phyloP scores from a whole-genome alignment of 2,329 filamentous ascomycete species.

The Penicillium rolfsii region DNA sequence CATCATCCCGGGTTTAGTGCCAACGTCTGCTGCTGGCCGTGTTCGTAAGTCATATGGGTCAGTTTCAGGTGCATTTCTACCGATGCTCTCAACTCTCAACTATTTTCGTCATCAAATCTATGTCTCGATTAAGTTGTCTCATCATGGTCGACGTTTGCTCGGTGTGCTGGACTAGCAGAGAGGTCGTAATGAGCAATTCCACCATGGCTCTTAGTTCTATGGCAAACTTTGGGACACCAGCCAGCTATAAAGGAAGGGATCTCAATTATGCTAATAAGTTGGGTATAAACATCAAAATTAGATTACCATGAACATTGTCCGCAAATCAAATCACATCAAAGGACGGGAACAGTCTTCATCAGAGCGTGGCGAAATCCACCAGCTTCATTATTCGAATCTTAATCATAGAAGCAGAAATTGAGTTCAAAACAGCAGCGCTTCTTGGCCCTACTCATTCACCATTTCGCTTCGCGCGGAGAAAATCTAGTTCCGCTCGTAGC shows the following conservation, averaged over 20 bases:
- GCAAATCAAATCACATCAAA: neutral
- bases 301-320: slow-evolving; percentile 9
- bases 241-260: neutral
- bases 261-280: neutral
- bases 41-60: too few species aligned
- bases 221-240: neutral
- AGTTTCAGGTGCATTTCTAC: too few species aligned
- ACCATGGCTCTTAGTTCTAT: neutral
- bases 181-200: neutral
- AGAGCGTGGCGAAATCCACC: neutral
- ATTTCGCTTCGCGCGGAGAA: neutral
- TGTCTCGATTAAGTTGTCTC: too few species aligned
- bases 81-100: too few species aligned
- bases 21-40: too few species aligned
- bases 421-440: neutral
- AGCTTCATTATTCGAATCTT: neutral
- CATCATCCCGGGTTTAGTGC: too few species aligned
- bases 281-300: slow-evolving; percentile 9
- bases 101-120: too few species aligned
- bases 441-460: neutral
- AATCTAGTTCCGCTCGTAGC: neutral
- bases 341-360: neutral
- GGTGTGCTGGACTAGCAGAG: too few species aligned
- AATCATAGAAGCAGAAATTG: neutral
- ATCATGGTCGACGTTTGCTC: too few species aligned